phyloP scores from a whole-genome alignment of 331 rosid species.

The Telfairia occidentalis region DNA sequence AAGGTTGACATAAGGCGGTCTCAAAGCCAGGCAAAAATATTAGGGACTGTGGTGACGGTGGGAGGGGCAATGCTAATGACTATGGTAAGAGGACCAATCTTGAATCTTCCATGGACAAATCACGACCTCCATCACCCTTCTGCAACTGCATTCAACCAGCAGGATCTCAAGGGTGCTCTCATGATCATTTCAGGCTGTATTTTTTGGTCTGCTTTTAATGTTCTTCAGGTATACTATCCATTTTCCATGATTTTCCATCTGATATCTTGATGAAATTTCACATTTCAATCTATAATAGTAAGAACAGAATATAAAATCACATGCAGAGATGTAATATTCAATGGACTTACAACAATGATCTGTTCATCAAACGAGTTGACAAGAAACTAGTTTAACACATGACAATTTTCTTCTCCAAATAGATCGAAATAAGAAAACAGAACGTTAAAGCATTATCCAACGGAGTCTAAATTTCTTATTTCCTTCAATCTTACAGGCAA shows the following conservation, averaged over 20 bases:
- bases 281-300: no score
- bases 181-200: constrained; percentile 31
- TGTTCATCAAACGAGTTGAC: neutral
- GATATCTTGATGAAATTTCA: neutral
- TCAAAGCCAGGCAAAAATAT: constrained; percentile 29
- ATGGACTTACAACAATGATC: neutral
- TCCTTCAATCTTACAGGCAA: constrained; percentile 25
- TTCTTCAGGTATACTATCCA: constrained; percentile 35
- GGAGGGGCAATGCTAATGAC: constrained; percentile 57
- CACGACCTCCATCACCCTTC: constrained; percentile 14
- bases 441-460: neutral
- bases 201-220: constrained; percentile 38
- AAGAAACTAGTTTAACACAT: neutral
- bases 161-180: constrained; percentile 36
- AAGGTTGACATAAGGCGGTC: constrained; percentile 25
- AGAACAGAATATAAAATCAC: neutral
- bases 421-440: neutral
- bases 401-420: neutral
- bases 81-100: constrained; percentile 32
- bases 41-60: constrained; percentile 34
- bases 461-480: neutral
- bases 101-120: constrained; percentile 37
- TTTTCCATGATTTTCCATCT: neutral
- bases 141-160: constrained; percentile 11
- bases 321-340: neutral